A percentile compares a stretch with the other conserved stretches of the same genome.
phyloP scores from a whole-genome alignment of 2,329 filamentous ascomycete genomes.

The Fusarium transvaalense region DNA sequence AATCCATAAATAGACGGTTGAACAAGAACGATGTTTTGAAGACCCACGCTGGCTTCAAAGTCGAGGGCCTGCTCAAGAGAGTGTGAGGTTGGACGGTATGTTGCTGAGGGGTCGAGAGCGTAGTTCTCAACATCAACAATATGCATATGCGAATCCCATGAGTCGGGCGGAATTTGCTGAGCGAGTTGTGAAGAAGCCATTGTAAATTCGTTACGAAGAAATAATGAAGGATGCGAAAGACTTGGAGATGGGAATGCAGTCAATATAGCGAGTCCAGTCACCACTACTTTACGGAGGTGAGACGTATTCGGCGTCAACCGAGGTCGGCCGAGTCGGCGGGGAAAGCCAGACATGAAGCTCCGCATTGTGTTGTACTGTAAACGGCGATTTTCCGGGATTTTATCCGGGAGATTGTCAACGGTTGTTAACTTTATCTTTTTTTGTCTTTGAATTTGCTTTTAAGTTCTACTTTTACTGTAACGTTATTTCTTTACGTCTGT shows the following conservation, averaged over 20 bases:
- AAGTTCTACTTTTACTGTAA: not conserved
- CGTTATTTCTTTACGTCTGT: not conserved
- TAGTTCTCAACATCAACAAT: slow-evolving; percentile 67
- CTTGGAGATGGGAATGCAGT: not conserved
- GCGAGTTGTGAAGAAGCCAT: slow-evolving; percentile 18
- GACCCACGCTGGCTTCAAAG: slow-evolving; percentile 64
- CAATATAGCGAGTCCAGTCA: not conserved
- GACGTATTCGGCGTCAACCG: slow-evolving; percentile 13
- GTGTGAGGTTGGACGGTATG: slow-evolving; percentile 64
- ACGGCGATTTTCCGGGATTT: slow-evolving; percentile 6
- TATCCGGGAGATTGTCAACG: not conserved
- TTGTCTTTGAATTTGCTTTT: not conserved
- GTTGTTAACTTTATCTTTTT: not conserved
- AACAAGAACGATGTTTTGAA: slow-evolving; percentile 69
- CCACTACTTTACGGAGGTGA: not conserved
- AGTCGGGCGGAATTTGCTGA: slow-evolving; percentile 55
- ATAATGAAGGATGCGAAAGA: not conserved
- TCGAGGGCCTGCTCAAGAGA: slow-evolving; percentile 63
- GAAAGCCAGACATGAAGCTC: slow-evolving; percentile 13
- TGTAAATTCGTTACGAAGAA: slow-evolving; percentile 1
- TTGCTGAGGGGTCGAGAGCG: slow-evolving; percentile 61
- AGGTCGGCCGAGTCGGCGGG: slow-evolving; percentile 34
- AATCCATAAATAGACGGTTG: slow-evolving; percentile 72
- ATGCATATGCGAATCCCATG: slow-evolving; percentile 76
- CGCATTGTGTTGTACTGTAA: not conserved